These are phyloP conservation scores for Musa balbisiana DNA, from an alignment of 202 grass and related monocot genomes.

Conservation along the genomic window DNA sequence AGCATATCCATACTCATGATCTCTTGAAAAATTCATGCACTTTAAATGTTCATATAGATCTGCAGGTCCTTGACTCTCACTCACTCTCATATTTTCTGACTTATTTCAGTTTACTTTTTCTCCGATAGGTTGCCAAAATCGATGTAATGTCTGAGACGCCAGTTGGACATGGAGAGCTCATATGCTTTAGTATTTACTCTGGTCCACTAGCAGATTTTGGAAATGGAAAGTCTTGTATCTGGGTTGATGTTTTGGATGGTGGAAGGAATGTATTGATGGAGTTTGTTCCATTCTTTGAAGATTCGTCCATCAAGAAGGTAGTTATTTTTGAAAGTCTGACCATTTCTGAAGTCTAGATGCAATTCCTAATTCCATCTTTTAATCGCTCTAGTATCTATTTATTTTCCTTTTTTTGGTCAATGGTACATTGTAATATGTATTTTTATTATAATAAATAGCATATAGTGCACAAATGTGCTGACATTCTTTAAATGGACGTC, in stretches of 20 bases:
- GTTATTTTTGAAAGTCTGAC: not conserved
- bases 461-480: too few species aligned
- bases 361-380: not conserved
- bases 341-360: not conserved
- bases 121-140: conserved; percentile 66
- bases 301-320: conserved; percentile 77
- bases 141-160: conserved; percentile 89
- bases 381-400: too few species aligned
- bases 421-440: too few species aligned
- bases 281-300: conserved; percentile 77
- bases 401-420: too few species aligned
- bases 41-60: too few species aligned
- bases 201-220: conserved; percentile 68
- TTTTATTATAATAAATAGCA: too few species aligned
- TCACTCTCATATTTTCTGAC: conserved; percentile 18
- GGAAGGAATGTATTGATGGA: conserved; percentile 62
- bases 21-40: too few species aligned
- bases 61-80: not conserved
- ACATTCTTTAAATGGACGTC: too few species aligned
- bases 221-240: conserved; percentile 85
- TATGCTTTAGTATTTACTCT: conserved; percentile 94
- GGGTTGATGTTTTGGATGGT: conserved; percentile 90
- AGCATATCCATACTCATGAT: too few species aligned
- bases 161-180: conserved; percentile 84
- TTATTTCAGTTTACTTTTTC: conserved; percentile 24